phyloP scores from a whole-genome alignment of 2,329 filamentous ascomycete genomes.

The Endothia cerciana region DNA sequence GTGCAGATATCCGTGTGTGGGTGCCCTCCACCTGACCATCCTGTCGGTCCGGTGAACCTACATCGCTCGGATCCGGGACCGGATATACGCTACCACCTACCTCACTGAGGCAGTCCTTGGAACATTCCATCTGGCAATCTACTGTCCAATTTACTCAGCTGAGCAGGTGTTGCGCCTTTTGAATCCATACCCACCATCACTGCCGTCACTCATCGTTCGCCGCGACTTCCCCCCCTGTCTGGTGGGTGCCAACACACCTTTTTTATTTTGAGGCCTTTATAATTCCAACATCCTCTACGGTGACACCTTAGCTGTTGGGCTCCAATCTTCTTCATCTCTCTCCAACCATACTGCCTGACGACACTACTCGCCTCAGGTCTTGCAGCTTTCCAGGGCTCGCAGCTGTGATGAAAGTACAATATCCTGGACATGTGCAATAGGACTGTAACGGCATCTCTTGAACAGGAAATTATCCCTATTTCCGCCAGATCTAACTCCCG shows the following conservation, averaged over 20 bases:
- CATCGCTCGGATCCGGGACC: constrained; percentile 20
- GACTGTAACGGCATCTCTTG: constrained; percentile 8
- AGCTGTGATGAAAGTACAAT: neutral
- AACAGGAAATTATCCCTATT: neutral
- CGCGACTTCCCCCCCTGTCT: constrained; percentile 5
- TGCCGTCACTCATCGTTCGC: constrained; percentile 23
- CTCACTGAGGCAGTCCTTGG: constrained; percentile 25
- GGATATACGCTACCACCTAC: constrained; percentile 28
- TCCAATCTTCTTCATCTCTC: neutral
- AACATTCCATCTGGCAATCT: constrained; percentile 8
- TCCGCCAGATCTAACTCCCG: constrained; percentile 1
- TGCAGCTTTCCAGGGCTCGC: neutral
- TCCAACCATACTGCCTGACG: neutral
- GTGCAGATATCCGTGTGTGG: constrained; percentile 12
- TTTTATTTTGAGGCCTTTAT: constrained; percentile 5
- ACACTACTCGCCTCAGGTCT: neutral
- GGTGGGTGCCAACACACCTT: constrained; percentile 11
- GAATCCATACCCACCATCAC: constrained; percentile 9
- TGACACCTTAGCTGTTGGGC: too few relatives aligned
- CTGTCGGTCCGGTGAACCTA: constrained; percentile 6
- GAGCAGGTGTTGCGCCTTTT: constrained; percentile 17
- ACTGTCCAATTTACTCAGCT: constrained; percentile 19
- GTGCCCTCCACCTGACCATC: constrained; percentile 1
- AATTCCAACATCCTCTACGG: neutral
- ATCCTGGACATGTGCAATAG: neutral